Percentiles rank a stretch among this genome's conserved stretches.
phyloP scores from a whole-genome alignment of 1,284 basidiomycete genomes.

The Ceratobasidium sp. region DNA sequence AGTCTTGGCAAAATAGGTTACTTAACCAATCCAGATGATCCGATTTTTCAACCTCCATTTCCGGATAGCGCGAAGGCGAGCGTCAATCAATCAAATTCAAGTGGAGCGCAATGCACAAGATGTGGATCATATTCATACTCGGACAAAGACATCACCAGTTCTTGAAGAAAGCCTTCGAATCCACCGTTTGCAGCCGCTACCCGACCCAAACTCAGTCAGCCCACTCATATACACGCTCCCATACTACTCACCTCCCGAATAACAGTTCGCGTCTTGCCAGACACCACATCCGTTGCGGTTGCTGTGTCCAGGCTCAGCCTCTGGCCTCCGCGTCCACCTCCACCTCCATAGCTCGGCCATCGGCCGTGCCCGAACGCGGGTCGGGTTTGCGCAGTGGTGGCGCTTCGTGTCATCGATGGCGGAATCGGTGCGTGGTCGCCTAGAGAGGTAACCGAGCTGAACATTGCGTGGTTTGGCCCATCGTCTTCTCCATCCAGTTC shows the following conservation, averaged over 20 bases:
- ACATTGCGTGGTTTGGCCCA: slow-evolving; percentile 15
- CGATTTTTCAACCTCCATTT: no score
- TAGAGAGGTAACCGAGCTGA: slow-evolving; percentile 36
- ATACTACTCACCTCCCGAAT: slow-evolving; percentile 70
- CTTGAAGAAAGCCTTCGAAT: slow-evolving; percentile 71
- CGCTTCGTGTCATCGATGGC: slow-evolving; percentile 31
- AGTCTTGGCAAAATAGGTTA: no score
- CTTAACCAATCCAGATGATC: no score
- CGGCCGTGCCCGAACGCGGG: slow-evolving; percentile 28
- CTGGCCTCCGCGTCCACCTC: slow-evolving; percentile 52
- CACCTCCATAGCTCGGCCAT: slow-evolving; percentile 42
- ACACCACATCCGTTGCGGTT: slow-evolving; percentile 57
- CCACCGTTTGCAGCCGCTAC: slow-evolving; percentile 76
- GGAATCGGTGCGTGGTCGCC: slow-evolving; percentile 23
- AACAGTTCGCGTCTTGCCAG: slow-evolving; percentile 65
- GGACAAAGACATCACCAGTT: slow-evolving; percentile 65
- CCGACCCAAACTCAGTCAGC: slow-evolving; percentile 22
- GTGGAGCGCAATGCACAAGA: not conserved
- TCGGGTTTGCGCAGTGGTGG: slow-evolving; percentile 15
- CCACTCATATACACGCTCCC: not conserved
- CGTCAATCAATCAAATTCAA: no score
- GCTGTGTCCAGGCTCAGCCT: slow-evolving; percentile 72
- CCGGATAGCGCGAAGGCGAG: no score
- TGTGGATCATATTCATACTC: slow-evolving; percentile 24
- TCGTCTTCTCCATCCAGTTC: slow-evolving; percentile 36